phyloP scores from a whole-genome alignment of 1,284 basidiomycete species.

The Apiotrichum domesticum region DNA sequence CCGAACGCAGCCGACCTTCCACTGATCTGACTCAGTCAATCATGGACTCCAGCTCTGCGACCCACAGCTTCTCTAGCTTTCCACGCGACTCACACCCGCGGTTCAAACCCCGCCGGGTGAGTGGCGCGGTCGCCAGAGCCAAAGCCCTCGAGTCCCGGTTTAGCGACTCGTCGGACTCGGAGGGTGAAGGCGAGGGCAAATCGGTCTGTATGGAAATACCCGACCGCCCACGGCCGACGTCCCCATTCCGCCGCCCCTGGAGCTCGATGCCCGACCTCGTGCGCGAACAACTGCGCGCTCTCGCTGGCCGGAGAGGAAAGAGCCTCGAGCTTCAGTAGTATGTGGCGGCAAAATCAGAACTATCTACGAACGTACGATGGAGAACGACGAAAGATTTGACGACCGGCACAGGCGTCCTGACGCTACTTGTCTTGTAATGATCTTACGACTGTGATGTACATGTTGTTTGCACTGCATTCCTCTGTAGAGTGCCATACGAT shows the following conservation, averaged over 20 bases:
- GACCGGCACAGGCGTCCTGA: no score
- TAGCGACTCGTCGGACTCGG: slow-evolving; percentile 1
- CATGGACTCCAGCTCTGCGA: no score
- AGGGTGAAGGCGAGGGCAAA: not conserved
- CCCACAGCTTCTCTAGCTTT: no score
- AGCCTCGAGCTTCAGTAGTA: not conserved
- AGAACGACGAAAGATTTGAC: not conserved
- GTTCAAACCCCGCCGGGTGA: no score
- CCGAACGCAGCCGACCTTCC: no score
- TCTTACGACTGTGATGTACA: not conserved
- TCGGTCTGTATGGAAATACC: not conserved
- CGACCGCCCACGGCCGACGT: not conserved
- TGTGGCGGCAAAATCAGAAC: not conserved
- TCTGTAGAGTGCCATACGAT: no score
- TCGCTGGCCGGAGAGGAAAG: not conserved
- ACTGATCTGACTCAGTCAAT: no score
- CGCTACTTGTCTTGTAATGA: no score
- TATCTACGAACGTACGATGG: not conserved
- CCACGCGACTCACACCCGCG: no score
- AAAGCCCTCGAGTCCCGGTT: not conserved
- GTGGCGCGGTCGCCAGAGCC: no score
- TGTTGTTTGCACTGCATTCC: not conserved
- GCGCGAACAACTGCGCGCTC: not conserved
- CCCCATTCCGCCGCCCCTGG: not conserved
- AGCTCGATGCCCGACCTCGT: slow-evolving; percentile 4